Conservation (phyloP, 2,329 filamentous ascomycete species). For the Colletotrichum eleusines region DNA sequence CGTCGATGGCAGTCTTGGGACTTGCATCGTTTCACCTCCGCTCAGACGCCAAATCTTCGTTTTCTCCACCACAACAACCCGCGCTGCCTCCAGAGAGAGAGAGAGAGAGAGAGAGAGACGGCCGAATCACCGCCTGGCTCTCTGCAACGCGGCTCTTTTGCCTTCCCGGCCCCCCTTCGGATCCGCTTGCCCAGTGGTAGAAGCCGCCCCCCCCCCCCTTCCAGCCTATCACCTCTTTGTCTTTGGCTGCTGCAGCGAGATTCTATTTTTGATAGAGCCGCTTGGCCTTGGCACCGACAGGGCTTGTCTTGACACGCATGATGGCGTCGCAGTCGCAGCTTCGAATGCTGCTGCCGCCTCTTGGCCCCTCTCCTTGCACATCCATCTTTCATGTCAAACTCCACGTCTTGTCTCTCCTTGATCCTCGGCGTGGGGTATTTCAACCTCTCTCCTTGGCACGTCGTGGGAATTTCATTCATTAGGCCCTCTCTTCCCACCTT, state of each 20-base stretch:
- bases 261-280: slow-evolving; percentile 40
- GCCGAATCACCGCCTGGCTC: background rate
- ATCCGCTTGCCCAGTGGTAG: background rate
- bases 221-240: slow-evolving; percentile 31
- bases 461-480: slow-evolving; percentile 35
- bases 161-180: background rate
- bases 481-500: slow-evolving; percentile 18
- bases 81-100: too few species aligned
- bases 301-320: slow-evolving; percentile 36
- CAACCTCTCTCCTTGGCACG: slow-evolving; percentile 28
- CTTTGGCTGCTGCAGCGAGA: background rate
- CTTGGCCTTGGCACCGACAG: slow-evolving; percentile 28
- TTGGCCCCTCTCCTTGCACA: background rate
- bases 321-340: slow-evolving; percentile 31
- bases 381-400: slow-evolving; percentile 14
- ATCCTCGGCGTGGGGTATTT: slow-evolving; percentile 20
- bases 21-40: slow-evolving; percentile 39
- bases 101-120: too few species aligned
- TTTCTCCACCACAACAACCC: slow-evolving; percentile 24
- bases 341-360: slow-evolving; percentile 1
- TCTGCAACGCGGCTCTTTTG: slow-evolving; percentile 16
- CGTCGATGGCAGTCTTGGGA: slow-evolving; percentile 34
- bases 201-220: background rate
- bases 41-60: slow-evolving; percentile 26
- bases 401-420: slow-evolving; percentile 10